Evolutionary conservation across 352 stramenopile species (phyloP), one percentile per base, ranked within the genome.

Genomic region (Plasmopara muralis): DNA sequence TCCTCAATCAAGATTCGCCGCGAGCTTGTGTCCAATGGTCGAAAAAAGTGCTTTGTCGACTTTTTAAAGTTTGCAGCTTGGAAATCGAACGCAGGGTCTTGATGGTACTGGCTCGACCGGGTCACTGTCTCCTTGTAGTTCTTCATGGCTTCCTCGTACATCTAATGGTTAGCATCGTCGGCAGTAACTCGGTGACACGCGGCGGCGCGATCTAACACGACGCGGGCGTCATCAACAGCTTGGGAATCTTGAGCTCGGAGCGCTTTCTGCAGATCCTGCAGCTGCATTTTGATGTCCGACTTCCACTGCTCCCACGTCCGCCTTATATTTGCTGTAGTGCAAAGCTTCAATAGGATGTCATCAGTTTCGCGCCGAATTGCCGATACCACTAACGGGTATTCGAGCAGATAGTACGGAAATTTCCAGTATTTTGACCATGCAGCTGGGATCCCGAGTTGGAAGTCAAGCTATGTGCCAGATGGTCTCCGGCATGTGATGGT

Each of bases 101-200:
- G 35, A 10, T 15, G 29, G 40, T 45, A 45, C 40, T 45, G 40
- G 13, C 40, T 45, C 40, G 18, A n/a, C 40, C 15, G 15, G 15
- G 40, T 45, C 5, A 31, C 18, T 16, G 40, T 31, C 8, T 45
- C 40, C 40, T 45, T 45, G 38, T 43, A 43, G n/a, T 43, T 15
- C 10, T 10, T 5, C 35, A 45, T 31, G 16, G 40, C 40, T 45
- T 14, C 35, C 5, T 15, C 35, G 14, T 15, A 15, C 6, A 41
- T 4, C 9, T 41, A 5, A n/a, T 10, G 35, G 12, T 41, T 16
- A 10, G 4, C 35, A 16, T n/a, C 12, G 14, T n/a, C 14, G 6
- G 35, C 5, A 5, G 30, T 10, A n/a, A 10, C 14, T 6, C 35
- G 35, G 12, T 41, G 14, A n/a, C 12, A 6, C 5, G 35, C 12